Base-by-base conservation (phyloP, 2,329 filamentous ascomycete genomes). In the Aspergillus neotritici region DNA sequence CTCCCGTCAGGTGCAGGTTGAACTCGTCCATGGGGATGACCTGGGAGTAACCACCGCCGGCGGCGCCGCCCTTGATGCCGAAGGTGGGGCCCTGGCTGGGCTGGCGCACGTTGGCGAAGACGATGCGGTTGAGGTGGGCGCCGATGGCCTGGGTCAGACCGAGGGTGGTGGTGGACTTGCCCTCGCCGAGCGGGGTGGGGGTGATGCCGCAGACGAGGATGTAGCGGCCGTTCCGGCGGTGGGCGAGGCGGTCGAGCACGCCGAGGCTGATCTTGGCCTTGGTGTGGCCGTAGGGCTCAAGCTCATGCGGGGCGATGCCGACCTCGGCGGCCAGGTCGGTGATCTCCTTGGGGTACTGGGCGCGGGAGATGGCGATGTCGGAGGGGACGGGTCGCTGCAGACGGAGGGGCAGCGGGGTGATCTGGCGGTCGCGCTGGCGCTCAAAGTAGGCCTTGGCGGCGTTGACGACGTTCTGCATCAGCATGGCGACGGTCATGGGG, bases 11-110 rank as follows among this genome's bases (percentile, higher is more conserved):
- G 67, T 98, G 93, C 62, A 98, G 75, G 71, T 98, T 98, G 76
- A 98, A 98, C 68, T 98, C 93, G 59, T 98, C 93, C 93, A 98
- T 98, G 46, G 93, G 93, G 58, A 98, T 97, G 62, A 98, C 93
- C 68, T 98, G 93, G 67, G 88, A 95, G 79, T 97, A 98, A 31
- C 93, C 93, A 66, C 93, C 93, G 60, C 93, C 93, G 44, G 93
- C 93, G 47, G 93, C 93, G 60, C 93, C 93, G 50, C 93, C 93
- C 77, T 98, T 98, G 77, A 98, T 97, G 60, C 93, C 93, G 65
- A 98, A 98, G 0, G 93, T 98, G 43, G 93, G 93, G 4, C 93
- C 93, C 72, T 97, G 93, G 58, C 88, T 95, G 39, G 93, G 93
- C 66, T 98, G 93, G 48, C 93, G 83, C 39, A 98, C 93, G 64